Base-by-base conservation (phyloP, 257 asterid genomes). In the Solanum rostratum region DNA sequence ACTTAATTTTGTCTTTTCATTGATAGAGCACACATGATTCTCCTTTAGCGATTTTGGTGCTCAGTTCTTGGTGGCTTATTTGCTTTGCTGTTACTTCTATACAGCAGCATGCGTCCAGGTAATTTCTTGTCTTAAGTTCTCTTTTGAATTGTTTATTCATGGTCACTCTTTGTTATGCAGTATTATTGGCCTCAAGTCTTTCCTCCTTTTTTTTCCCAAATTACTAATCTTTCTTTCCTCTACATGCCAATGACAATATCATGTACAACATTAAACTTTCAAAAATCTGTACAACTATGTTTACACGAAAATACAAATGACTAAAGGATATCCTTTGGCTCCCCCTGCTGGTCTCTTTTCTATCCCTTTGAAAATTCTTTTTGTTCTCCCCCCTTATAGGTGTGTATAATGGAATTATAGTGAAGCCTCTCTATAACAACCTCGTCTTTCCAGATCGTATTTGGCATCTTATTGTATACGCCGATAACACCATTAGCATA, bases 11-110 rank as follows among this genome's bases (percentile, higher is more conserved):
- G 63, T 88, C 81, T 54, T 84, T 68, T 84, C 53, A 33, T 84
- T 91, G 53, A 82, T 93, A 95, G 99, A 94, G 98, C 88, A 91
- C 99, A 1, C 90, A 91, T 68, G 99, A 95, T 90, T 87, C 87
- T 82, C 92, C 86, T 78, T 85, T 94, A 91, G 97, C 94, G 8
- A n/a, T 90, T 85, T 88, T 82, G 78, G 81, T 92, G 88, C 93
- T 95, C 30, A 83, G 87, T 83, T 89, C 85, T 82, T 86, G 93
- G 81, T 49, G 85, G 83, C 89, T 88, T 74, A 59, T 87, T 66
- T 87, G 87, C 90, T 85, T 82, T 83, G 84, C 84, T 73, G 73
- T 91, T 84, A 86, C 89, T 70, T 92, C 89, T 63, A 66, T 87
- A 50, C 86, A 66, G 78, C 69, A 87, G 92, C 60, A 78, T 80